Conservation (phyloP, 169 alveolate species). For the Cryptosporidium sp. region DNA sequence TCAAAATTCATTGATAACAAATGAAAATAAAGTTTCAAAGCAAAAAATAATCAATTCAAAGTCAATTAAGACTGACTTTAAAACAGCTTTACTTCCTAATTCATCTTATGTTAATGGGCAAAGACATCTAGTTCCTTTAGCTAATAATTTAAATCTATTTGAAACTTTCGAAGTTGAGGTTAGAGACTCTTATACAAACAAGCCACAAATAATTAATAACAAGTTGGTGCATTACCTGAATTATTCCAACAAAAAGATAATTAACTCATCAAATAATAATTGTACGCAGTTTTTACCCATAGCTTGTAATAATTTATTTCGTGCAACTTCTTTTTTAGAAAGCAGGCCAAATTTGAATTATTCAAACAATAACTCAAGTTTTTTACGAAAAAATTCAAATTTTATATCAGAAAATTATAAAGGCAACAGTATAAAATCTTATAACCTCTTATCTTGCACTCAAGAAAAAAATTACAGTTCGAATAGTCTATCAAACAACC, state of each 20-base stretch:
- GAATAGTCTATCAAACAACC: background rate
- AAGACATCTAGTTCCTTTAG: background rate
- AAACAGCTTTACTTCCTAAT: background rate
- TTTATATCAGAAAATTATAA: background rate
- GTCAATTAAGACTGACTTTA: background rate
- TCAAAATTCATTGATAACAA: background rate
- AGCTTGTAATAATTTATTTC: background rate
- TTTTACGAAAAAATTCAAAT: background rate
- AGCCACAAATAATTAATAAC: background rate
- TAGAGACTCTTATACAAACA: background rate
- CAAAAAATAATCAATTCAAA: background rate
- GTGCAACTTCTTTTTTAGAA: constrained; percentile 1
- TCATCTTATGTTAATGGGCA: background rate
- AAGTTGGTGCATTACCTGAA: background rate
- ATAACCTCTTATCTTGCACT: background rate
- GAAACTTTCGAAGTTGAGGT: background rate
- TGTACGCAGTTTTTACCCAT: background rate
- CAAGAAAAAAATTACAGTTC: background rate
- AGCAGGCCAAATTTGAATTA: background rate
- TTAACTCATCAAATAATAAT: background rate
- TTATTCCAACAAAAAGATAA: background rate
- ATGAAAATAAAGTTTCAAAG: background rate
- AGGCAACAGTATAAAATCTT: background rate
- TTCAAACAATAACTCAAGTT: background rate
- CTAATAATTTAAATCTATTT: background rate